A percentile compares a stretch with the other conserved stretches of the same genome.
phyloP scores from a whole-genome alignment of 2,329 filamentous ascomycete species.

The Colletotrichum sp. region DNA sequence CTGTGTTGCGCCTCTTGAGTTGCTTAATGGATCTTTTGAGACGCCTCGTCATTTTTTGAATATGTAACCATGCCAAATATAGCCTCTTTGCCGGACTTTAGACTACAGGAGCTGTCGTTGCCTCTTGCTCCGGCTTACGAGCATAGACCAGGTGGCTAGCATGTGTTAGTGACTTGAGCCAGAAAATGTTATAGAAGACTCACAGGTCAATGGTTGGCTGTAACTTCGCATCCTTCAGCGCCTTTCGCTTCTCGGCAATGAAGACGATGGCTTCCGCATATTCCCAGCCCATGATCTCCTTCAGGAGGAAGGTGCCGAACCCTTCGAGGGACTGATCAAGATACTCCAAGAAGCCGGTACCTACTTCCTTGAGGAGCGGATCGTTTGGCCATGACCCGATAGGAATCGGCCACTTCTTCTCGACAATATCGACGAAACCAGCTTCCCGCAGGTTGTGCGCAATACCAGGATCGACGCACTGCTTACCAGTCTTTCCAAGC shows the following conservation, averaged over 20 bases:
- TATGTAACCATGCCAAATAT: too few species aligned
- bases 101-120: too few species aligned
- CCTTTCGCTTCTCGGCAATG: slow-evolving; percentile 23
- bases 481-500: not conserved
- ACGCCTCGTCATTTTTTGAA: too few species aligned
- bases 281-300: slow-evolving; percentile 33
- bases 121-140: too few species aligned
- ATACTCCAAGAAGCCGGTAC: slow-evolving; percentile 24
- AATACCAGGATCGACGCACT: not conserved
- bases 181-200: not conserved
- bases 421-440: slow-evolving; percentile 24
- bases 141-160: too few species aligned
- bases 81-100: too few species aligned
- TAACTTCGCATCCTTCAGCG: not conserved
- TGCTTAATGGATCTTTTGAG: not conserved
- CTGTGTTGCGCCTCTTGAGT: not conserved
- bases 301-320: slow-evolving; percentile 30
- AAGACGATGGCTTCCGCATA: slow-evolving; percentile 24
- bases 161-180: too few species aligned
- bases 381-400: slow-evolving; percentile 22
- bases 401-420: slow-evolving; percentile 21
- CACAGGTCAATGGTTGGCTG: not conserved
- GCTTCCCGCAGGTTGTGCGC: not conserved
- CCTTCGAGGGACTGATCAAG: slow-evolving; percentile 30
- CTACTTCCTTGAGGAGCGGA: slow-evolving; percentile 15